Base-by-base conservation (phyloP, 768 basidiomycete species). In the Lentinula lateritia region DNA sequence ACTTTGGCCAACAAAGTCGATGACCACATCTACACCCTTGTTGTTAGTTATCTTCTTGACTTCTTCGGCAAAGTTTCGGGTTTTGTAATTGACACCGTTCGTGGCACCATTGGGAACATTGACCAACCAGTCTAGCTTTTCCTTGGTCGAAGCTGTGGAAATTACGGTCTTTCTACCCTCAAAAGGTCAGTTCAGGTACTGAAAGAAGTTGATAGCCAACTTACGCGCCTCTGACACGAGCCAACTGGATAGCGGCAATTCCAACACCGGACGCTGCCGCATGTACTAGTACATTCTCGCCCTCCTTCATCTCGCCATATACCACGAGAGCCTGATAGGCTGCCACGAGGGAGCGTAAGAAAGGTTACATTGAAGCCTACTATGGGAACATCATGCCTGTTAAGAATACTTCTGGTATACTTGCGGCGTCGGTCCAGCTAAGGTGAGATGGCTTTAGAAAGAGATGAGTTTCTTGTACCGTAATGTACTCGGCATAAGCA, bases 221-320 rank as follows among this genome's bases (percentile, higher is more conserved):
- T 76, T 68, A 92, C 90, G 90, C 90, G 61, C 84, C 85, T 63
- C 80, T 83, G 50, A 81, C 69, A 28, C 91, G 85, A 18, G 94
- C 92, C 18, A 97, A 75, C 73, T 98, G 95, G 53, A 90, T 92
- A 13, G 92, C 92, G 2, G 94, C 88, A 15, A 95, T 71, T 1
- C 94, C 94, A 4, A 97, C 93, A 34, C 95, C 93, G 12, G 91
- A 93, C 3, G 93, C 93, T 6, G 88, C 95, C 18, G 94, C 93
- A 69, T 98, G 96, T 12, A 98, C 80, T 15, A 98, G 81, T 9
- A 93, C 91, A 67, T 89, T 75, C 52, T 93, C 88, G 39, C 85
- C 84, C 64, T 79, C 69, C 69, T 88, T 83, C 48, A 95, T 67
- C 65, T 89, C 80, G 0, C 55, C 55, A 43, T 43, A 56, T 5